Percentiles rank a stretch among this genome's conserved stretches.
These are phyloP conservation scores for Alternaria gaisen DNA, from an alignment of 2,329 filamentous ascomycete genomes.

Conservation along the genomic window DNA sequence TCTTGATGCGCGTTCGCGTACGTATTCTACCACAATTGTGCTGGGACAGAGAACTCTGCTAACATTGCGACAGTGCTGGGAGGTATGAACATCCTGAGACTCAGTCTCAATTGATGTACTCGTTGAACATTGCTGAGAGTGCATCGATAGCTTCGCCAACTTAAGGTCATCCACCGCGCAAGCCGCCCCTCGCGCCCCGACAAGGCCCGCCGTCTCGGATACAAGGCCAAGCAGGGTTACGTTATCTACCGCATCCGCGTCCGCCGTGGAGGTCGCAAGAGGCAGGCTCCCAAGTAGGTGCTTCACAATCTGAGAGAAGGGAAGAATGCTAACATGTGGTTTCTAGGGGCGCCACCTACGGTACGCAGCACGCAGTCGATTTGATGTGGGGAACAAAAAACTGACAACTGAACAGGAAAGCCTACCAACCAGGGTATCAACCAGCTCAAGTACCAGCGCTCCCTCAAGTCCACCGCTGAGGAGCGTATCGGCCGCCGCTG, in stretches of 20 bases:
- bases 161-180: constrained; percentile 99
- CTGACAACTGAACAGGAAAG: constrained; percentile 75
- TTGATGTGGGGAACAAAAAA: constrained; percentile 10
- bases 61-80: constrained; percentile 76
- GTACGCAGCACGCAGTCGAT: constrained; percentile 63
- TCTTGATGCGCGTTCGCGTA: constrained; percentile 85
- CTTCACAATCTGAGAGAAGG: background rate
- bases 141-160: constrained; percentile 99
- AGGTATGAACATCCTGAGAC: constrained; percentile 68
- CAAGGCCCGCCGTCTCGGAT: constrained; percentile 99
- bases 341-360: constrained; percentile 89
- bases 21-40: constrained; percentile 27
- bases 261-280: constrained; percentile 98
- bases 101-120: constrained; percentile 69
- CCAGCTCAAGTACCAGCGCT: constrained; percentile 99
- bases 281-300: constrained; percentile 78
- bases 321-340: constrained; percentile 36
- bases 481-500: constrained; percentile 99
- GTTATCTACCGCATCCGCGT: constrained; percentile 99
- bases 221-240: constrained; percentile 99
- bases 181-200: constrained; percentile 97
- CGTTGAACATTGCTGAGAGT: constrained; percentile 99
- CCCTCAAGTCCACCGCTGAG: constrained; percentile 96
- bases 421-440: constrained; percentile 99
- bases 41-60: constrained; percentile 30